Evolutionary conservation across 768 basidiomycete species (phyloP), one percentile per base, ranked within the genome.

Genomic region (Lenzites betulinus): DNA sequence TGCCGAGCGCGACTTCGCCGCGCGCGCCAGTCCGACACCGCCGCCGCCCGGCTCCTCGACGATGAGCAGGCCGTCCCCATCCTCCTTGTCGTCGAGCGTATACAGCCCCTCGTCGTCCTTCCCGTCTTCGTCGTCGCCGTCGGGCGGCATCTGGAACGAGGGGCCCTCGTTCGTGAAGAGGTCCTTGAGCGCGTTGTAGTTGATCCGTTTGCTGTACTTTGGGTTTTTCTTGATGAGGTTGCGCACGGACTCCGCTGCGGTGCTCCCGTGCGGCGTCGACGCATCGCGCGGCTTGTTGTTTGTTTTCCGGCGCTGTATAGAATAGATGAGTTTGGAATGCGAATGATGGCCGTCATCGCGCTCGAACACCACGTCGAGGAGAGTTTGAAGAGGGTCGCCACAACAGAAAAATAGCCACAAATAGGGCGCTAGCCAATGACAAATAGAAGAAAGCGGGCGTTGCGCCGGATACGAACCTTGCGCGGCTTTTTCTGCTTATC

Each of bases 161-260:
- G 67, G 58, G 2, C 70, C 71, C 36, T 63, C 64, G 51, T 65
- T 62, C 39, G 65, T 66, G 70, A 95, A 92, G 12, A 96, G 80
- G 57, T 85, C 83, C 65, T 90, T 89, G 54, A 95, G 83, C 0
- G 92, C 93, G 66, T 92, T 89, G 71, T 96, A 97, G 72, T 97
- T 97, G 75, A 96, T 95, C 52, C 93, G 86, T 69, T 92, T 92
- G 75, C 91, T 93, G 74, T 95, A 94, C 69, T 86, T 90, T 23
- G 87, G 82, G 64, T 90, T 93, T 76, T 93, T 92, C 78, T 90
- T 89, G 67, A 94, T 79, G 36, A 95, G 80, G 59, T 86, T 87
- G 38, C 82, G 82, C 23, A 92, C 89, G 0, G 89, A 86, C 67
- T 93, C 92, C 20, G 89, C 90, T 0, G 89, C 84, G 5, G 88